Evolutionary conservation across 2,329 filamentous ascomycete genomes (phyloP).

Genomic region (Cadophora luteo-olivacea): DNA sequence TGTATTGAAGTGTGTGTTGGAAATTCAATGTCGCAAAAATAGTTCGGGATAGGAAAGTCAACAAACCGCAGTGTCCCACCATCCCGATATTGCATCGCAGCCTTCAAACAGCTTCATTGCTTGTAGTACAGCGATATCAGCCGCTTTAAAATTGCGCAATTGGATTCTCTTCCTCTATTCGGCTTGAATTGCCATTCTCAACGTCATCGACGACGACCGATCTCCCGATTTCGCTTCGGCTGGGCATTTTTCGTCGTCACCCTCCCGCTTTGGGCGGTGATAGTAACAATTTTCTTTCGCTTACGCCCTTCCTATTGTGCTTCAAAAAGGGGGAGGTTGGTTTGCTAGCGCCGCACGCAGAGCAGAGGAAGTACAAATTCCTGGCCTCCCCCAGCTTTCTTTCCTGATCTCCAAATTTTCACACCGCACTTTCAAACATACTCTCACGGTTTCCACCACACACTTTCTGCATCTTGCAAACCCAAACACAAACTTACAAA

Average conservation of each 20-base stretch:
- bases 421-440: not conserved
- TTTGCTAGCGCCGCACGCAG: not conserved
- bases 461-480: not conserved
- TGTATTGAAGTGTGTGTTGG: not conserved
- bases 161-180: not conserved
- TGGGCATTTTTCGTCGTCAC: not conserved
- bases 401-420: not conserved
- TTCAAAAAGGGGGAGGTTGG: slow-evolving; percentile 12
- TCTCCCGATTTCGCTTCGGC: not conserved
- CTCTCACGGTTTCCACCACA: not conserved
- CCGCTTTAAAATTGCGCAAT: not conserved
- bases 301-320: slow-evolving; percentile 11
- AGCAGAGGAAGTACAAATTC: not conserved
- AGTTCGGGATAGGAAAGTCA: not conserved
- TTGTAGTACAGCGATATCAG: not conserved
- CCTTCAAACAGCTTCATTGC: not conserved
- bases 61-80: not conserved
- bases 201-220: not conserved
- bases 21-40: not conserved
- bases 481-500: not conserved
- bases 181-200: not conserved
- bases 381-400: not conserved
- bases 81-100: not conserved
- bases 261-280: not conserved
- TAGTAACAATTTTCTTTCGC: not conserved